Base-by-base conservation (phyloP, 2,329 filamentous ascomycete genomes). In the Byssochlamys sp. region DNA sequence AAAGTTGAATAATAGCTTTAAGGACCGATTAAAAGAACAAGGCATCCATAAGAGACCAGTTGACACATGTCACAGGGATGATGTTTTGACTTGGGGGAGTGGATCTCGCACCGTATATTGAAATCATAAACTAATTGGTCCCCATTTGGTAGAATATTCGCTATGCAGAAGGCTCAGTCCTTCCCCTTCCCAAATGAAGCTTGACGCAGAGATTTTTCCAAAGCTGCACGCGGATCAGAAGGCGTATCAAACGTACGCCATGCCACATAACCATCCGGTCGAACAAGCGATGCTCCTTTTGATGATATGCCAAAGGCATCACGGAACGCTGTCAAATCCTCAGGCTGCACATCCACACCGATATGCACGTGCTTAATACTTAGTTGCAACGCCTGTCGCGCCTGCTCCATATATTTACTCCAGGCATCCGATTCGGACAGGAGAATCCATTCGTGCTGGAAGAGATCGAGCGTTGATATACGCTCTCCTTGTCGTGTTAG, bases 221-320 rank as follows among this genome's bases (percentile, higher is more conserved):
- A 14, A 26, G 12, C 25, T 28, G 39, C 57, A 62, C 1, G 64
- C 65, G n/a, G 66, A 62, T 9, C 67, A 53, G n/a, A 67, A 54
- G 7, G 67, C 65, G 29, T 62, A 56, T 19, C 67, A 62, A 50
- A 19, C 3, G 60, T 61, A 10, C 62, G 61, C 70, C 71, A 75
- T 1, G 66, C 67, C 51, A 74, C 63, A 61, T 70, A 69, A 0
- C 67, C 69, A 63, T 75, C 72, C 0, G 72, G 72, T 12, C 72
- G 61, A 29, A 73, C 58, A 7, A 74, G 62, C 19, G 67, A 59
- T 2, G 68, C 69, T 1, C 72, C 71, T 24, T 28, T 59, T 3
- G 57, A 33, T 3, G 67, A 67, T 27, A 73, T 65, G 0, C 69
- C 66, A 14, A 70, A 64, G 3, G 60, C 58, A 19, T 58, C 31